Base-by-base conservation (phyloP, 1,139 yeast genomes). In the Nakaseomyces bracarensis region DNA sequence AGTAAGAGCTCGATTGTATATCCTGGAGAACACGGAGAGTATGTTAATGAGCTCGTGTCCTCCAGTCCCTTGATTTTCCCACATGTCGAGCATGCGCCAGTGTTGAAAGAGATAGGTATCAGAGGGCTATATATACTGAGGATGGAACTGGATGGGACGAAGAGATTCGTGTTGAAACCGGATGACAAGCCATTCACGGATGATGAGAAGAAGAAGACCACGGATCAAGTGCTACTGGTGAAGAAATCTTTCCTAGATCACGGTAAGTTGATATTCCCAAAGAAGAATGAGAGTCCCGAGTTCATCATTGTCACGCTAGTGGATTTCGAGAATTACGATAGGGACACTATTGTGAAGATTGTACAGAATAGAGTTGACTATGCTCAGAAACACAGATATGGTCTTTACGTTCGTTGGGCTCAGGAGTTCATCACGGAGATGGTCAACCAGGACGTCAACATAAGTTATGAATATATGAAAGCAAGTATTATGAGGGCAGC, bases 301-400 rank as follows among this genome's bases (percentile, higher is more conserved):
- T 71, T 83, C 26, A 77, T 89, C 23, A 58, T 89, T 31, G 96
- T 89, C n/a, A 79, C 94, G 1, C 79, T 82, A 3, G 66, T 89
- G 28, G 95, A 87, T 64, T 84, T 77, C 55, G 84, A 79, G 45
- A 74, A 70, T 48, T 82, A 79, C 57, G 77, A 80, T 30, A 55
- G 72, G 43, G 73, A 74, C 9, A 75, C 79, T 26, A 66, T 85
- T 46, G 75, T 80, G 16, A 73, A 72, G 44, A 69, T 86, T 40
- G 81, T 84, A 11, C 87, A 83, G 56, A 86, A 86, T 61, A 74
- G 95, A 57, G 80, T 82, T 23, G 82, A 81, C 55, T 87, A 86
- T 56, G 94, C 93, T 7, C 80, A 79, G 58, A 64, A 63, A 21
- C 86, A 84, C 54, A 71, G 72, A 35, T 86, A 80, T 60, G 96